Base-by-base conservation (phyloP, 345 rosid genomes). In the Arabidopsis arenosa region DNA sequence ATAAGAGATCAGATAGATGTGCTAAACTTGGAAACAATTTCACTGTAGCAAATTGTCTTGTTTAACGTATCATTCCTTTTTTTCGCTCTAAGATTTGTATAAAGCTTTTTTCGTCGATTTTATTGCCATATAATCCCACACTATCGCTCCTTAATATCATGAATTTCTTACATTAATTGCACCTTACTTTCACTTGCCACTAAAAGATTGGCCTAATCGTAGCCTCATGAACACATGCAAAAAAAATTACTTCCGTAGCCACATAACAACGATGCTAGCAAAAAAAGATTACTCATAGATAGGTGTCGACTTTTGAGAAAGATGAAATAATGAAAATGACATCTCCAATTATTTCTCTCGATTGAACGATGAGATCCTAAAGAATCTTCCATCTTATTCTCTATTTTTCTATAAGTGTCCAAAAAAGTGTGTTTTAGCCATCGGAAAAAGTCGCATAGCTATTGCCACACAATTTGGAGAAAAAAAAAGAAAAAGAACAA, bases 331-430 rank as follows among this genome's bases (percentile, higher is more conserved):
- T 9, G 75, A 76, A 63, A 54, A 17, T 33, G 80, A 69, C 70
- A 54, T 35, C 43, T 54, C 37, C 70, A 69, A 12, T 53, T 53
- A 62, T 76, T 23, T 62, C 6, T 54, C 65, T 62, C 75, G 43
- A 54, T 65, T 61, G 43, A 63, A 35, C 57, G 17, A 33, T 62
- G 58, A 76, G 75, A 69, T 76, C 58, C 80, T 41, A 53, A 54
- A 62, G 75, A 69, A 70, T 70, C 80, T 76, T 43, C 79, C 56
- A 53, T 21, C 74, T 41, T 75, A 75, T 75, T 58, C 52, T 36
- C 7, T 43, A 2, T 32, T 18, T 56, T 44, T 21, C 5, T 15
- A 23, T 61, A 1, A 40, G 12, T n/a, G 41, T 74, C 58, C 58
- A 45, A 56, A 54, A 64, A 56, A 45, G 33, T 41, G 21, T 39